Evolutionary conservation across 2,329 filamentous ascomycete genomes (phyloP), one percentile per base, ranked within the genome.

Genomic region (Neonectria hederae): DNA sequence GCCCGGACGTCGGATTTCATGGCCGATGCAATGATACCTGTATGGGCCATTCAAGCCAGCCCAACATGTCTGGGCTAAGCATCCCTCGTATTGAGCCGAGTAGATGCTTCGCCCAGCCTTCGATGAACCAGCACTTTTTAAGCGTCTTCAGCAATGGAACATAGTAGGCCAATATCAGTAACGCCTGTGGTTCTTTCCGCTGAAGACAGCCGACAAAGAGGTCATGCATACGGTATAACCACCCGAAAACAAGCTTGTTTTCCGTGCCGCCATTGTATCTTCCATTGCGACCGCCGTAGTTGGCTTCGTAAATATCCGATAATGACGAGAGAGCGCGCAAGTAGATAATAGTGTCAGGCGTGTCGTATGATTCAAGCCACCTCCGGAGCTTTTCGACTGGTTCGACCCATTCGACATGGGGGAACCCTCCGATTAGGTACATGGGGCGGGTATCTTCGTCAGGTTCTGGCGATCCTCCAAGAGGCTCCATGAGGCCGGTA

Each of bases 151-250:
- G 43, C 6, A 69, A 30, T 6, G 66, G 63, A 17, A 65, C 65
- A 19, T 61, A 75, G 53, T 75, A 73, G 17, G 73, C 73, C 30
- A 75, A 45, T 17, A 75, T 64, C 38, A 75, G 65, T 13, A 76
- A 54, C 6, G 72, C 73, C n/a, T 74, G 69, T 2, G 72, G 71
- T 19, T 74, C 71, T 28, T 68, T 73, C 11, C 66, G 56, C 45
- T 74, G 70, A 7, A 76, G 67, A 55, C 73, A 72, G 1, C 66
- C 65, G 14, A 74, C 67, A 64, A 71, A 76, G 6, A 68, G 61
- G 48, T 76, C 69, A 30, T 74, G 68, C 59, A 76, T 62, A 6
- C 70, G 68, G 55, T 76, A 76, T 35, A 76, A 59, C 74, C 74
- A 76, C 5, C 69, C 70, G 43, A 76, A 69, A 4, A 75, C 69